phyloP scores from a whole-genome alignment of 2,329 filamentous ascomycete genomes.

The Stagonosporopsis tanaceti region DNA sequence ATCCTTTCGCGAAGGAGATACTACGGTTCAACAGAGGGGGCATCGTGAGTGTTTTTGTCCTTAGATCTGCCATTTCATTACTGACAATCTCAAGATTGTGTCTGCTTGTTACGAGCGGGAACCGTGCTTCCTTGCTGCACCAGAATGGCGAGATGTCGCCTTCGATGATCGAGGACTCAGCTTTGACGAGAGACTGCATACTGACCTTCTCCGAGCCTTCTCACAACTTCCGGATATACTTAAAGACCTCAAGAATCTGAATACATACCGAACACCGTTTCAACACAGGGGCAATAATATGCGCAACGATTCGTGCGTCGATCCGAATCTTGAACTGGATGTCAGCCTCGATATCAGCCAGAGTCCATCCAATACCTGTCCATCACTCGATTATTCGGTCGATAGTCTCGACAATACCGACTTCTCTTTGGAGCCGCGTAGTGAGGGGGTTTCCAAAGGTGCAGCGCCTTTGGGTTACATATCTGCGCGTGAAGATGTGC shows the following conservation, averaged over 20 bases:
- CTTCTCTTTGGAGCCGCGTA: conserved; percentile 21
- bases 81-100: conserved; percentile 36
- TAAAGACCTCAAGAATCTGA: conserved; percentile 35
- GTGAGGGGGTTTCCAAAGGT: conserved; percentile 11
- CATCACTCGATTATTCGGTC: conserved; percentile 32
- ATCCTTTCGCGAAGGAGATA: conserved; percentile 43
- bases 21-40: conserved; percentile 42
- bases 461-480: conserved; percentile 8
- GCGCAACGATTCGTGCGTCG: conserved; percentile 12
- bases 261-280: conserved; percentile 6
- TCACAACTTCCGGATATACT: conserved; percentile 39
- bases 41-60: conserved; percentile 31
- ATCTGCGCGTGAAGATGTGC: conserved; percentile 23
- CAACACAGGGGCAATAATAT: background rate
- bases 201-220: conserved; percentile 39
- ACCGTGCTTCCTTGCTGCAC: conserved; percentile 40
- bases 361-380: conserved; percentile 24
- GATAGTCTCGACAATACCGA: conserved; percentile 29
- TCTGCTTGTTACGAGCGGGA: conserved; percentile 42
- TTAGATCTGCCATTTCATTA: background rate
- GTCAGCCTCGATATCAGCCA: conserved; percentile 13
- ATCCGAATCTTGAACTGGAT: conserved; percentile 12
- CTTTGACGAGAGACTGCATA: conserved; percentile 39
- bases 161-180: conserved; percentile 42
- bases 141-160: conserved; percentile 43